Evolutionary conservation across 2,329 filamentous ascomycete species (phyloP), one percentile per base, ranked within the genome.

Genomic region (Talaromyces sp.): DNA sequence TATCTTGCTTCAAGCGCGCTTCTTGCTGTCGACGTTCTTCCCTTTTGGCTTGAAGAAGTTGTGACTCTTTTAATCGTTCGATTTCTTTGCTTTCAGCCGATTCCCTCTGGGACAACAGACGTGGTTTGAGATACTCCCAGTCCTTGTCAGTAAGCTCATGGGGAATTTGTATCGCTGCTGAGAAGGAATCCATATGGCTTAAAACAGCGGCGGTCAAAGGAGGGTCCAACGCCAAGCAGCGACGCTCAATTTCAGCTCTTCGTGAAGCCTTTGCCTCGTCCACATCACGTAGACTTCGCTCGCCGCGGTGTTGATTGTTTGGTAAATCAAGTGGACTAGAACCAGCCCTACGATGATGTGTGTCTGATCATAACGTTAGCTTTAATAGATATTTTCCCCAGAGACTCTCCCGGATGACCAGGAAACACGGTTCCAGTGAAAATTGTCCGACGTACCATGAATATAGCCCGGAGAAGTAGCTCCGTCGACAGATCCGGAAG

Each of bases 101-200:
- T 59, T 80, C 77, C 63, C 85, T 79, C 70, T 91, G 87, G 21
- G 81, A 80, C 35, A 89, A 72, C 13, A 93, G 76, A 60, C 85
- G 84, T 51, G 85, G 84, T 64, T 85, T 84, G 36, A 92, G 77
- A 54, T 87, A 74, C 53, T 83, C 81, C 89, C 89, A 93, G 3
- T 85, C 83, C 56, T 78, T 76, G 60, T 91, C 87, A 62, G 83
- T 85, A 64, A 93, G 76, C 19, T 86, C 85, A 22, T 82, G 80
- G 9, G 83, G 82, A 37, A 90, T 87, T 62, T 89, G 84, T 46
- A 89, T 81, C 31, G 89, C 86, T 37, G 87, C 87, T 67, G 87
- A 84, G 70, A 91, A 93, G 1, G 88, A 85, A 48, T 88, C 81
- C 72, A 91, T 89, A 66, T 87, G 85, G 57, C 81, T 80, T 58